Percentiles rank a stretch among this genome's conserved stretches.
Conservation (phyloP, 2,329 filamentous ascomycete genomes). For the Aspergillus sp. region DNA sequence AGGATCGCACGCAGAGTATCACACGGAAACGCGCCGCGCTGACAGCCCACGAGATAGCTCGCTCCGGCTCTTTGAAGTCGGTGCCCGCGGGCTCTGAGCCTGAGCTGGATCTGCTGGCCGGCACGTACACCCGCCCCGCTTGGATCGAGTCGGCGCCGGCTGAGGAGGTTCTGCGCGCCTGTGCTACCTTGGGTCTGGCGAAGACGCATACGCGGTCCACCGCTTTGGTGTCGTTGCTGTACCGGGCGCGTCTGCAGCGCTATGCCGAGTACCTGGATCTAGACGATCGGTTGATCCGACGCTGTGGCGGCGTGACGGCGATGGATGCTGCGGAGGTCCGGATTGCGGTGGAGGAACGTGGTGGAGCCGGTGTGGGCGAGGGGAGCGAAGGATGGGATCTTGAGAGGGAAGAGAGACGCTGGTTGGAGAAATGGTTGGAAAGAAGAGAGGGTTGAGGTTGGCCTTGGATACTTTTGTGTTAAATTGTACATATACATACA, state of each 20-base stretch:
- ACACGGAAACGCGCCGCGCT: slow-evolving; percentile 33
- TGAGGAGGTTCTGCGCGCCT: slow-evolving; percentile 31
- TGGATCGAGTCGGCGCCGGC: slow-evolving; percentile 22
- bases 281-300: slow-evolving; percentile 69
- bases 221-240: slow-evolving; percentile 40
- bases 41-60: slow-evolving; percentile 20
- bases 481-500: neutral
- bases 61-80: slow-evolving; percentile 13
- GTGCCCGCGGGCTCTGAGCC: slow-evolving; percentile 17
- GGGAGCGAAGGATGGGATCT: slow-evolving; percentile 21
- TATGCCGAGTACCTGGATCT: slow-evolving; percentile 63
- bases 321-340: slow-evolving; percentile 65
- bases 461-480: neutral
- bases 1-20: slow-evolving; percentile 55
- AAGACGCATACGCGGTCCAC: slow-evolving; percentile 44
- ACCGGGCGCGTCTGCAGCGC: slow-evolving; percentile 54
- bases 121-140: slow-evolving; percentile 20
- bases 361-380: slow-evolving; percentile 40
- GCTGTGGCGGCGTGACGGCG: slow-evolving; percentile 59
- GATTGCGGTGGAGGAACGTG: slow-evolving; percentile 70
- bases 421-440: slow-evolving; percentile 38
- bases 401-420: slow-evolving; percentile 33
- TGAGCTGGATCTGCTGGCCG: slow-evolving; percentile 32
- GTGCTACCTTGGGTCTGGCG: slow-evolving; percentile 34
- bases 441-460: slow-evolving; percentile 8